Evolutionary conservation across 768 basidiomycete genomes (phyloP).

Genomic region (Tricholoma sp.): DNA sequence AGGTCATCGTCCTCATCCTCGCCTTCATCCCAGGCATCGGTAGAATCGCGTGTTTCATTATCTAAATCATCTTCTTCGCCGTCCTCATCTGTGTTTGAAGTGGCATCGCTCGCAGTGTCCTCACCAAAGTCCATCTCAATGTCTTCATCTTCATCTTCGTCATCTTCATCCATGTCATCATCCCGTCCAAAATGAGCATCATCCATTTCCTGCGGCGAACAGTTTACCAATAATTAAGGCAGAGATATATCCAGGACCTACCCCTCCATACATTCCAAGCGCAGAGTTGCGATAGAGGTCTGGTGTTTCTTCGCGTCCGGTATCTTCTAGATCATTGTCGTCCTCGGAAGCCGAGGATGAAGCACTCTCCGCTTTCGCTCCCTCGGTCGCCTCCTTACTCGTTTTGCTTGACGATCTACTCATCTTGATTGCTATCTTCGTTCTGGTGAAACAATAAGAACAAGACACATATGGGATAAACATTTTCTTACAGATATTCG

Average conservation of each 20-base stretch:
- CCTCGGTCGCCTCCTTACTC: constrained; percentile 49
- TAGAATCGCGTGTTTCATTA: constrained; percentile 51
- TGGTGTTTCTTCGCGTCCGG: constrained; percentile 73
- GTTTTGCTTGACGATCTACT: constrained; percentile 66
- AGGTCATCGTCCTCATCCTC: constrained; percentile 67
- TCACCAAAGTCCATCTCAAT: constrained; percentile 87
- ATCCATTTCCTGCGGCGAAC: constrained; percentile 69
- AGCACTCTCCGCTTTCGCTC: constrained; percentile 40
- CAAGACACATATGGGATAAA: background rate
- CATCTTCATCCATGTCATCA: constrained; percentile 78
- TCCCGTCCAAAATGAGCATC: constrained; percentile 64
- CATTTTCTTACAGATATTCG: constrained; percentile 70
- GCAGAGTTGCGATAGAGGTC: constrained; percentile 96
- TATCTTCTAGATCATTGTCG: constrained; percentile 52
- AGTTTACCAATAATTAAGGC: constrained; percentile 6
- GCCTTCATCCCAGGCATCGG: constrained; percentile 62
- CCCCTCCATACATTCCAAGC: constrained; percentile 91
- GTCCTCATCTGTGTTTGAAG: constrained; percentile 69
- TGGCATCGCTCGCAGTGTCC: constrained; percentile 77
- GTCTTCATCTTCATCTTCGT: constrained; percentile 77
- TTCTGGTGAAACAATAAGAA: constrained; percentile 39
- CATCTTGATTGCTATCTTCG: constrained; percentile 98
- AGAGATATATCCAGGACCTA: constrained; percentile 35
- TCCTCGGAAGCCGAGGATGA: constrained; percentile 58
- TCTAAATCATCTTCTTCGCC: constrained; percentile 61